Percentiles rank a stretch among this genome's conserved stretches.
Evolutionary conservation across 1,284 basidiomycete species (phyloP).

Genomic region (Moesziomyces sp.): DNA sequence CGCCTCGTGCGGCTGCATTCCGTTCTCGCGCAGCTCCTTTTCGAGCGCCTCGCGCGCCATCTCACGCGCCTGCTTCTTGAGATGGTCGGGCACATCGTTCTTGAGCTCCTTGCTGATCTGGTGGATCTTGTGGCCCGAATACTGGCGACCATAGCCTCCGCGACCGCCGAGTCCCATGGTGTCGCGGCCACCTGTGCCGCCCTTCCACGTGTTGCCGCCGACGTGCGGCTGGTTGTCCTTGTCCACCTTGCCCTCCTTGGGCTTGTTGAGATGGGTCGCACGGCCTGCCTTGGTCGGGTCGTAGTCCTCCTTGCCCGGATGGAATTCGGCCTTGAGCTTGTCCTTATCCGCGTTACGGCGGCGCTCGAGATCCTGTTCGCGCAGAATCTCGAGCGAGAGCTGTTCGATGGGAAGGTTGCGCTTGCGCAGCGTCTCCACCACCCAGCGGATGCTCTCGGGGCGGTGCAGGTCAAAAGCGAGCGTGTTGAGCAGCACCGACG

Average conservation of each 20-base stretch:
- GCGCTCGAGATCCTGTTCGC: constrained; percentile 40
- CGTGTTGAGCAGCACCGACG: constrained; percentile 66
- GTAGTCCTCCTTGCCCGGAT: constrained; percentile 45
- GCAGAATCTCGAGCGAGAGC: constrained; percentile 56
- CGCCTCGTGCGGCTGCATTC: constrained; percentile 65
- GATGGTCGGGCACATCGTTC: constrained; percentile 66
- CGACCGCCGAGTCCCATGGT: constrained; percentile 68
- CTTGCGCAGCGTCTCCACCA: constrained; percentile 60
- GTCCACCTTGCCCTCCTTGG: constrained; percentile 68
- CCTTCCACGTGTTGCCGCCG: constrained; percentile 68
- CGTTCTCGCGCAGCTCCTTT: constrained; percentile 64
- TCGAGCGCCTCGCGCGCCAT: constrained; percentile 68
- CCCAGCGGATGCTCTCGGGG: constrained; percentile 66
- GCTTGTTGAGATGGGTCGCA: constrained; percentile 56
- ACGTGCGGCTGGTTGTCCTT: constrained; percentile 64
- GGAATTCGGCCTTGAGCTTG: constrained; percentile 53
- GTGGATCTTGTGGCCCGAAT: constrained; percentile 65
- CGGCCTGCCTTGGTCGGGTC: constrained; percentile 49
- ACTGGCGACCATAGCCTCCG: constrained; percentile 63
- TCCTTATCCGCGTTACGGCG: constrained; percentile 24
- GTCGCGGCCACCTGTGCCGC: constrained; percentile 67
- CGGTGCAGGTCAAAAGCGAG: constrained; percentile 68
- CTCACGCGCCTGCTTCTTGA: constrained; percentile 66
- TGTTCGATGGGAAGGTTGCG: constrained; percentile 59
- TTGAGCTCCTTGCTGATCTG: constrained; percentile 66